Evolutionary conservation across 331 rosid genomes (phyloP).

Genomic region (Pyrus hybrid): DNA sequence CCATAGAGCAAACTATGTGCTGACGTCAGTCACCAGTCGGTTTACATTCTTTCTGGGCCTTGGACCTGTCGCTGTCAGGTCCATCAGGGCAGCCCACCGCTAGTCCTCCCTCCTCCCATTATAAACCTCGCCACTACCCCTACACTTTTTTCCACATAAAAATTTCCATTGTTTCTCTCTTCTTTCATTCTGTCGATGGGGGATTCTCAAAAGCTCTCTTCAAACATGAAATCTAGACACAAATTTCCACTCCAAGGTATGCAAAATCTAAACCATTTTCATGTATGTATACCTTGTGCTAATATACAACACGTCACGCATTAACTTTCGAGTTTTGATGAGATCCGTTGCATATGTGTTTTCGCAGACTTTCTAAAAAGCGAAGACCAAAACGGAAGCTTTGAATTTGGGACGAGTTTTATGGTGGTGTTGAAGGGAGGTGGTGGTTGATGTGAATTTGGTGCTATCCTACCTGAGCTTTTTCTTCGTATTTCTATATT

Average conservation of each 20-base stretch:
- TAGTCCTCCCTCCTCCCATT: slow-evolving; percentile 12
- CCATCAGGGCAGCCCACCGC: slow-evolving; percentile 57
- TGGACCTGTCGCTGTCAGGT: slow-evolving; percentile 38
- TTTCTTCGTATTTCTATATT: slow-evolving; percentile 8
- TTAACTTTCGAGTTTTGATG: too few species aligned
- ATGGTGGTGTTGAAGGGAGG: background rate
- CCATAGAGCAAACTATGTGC: background rate
- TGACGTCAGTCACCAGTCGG: slow-evolving; percentile 31
- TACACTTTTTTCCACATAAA: background rate
- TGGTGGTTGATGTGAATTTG: slow-evolving; percentile 23
- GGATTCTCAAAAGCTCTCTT: background rate
- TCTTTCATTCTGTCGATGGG: slow-evolving; percentile 11
- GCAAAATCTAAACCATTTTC: slow-evolving; percentile 16
- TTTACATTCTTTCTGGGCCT: slow-evolving; percentile 53
- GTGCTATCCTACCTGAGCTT: slow-evolving; percentile 98
- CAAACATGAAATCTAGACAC: slow-evolving; percentile 40
- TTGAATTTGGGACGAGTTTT: slow-evolving; percentile 16
- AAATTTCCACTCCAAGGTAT: slow-evolving; percentile 38
- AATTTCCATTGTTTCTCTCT: background rate
- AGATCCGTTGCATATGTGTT: background rate
- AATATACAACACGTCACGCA: too few species aligned
- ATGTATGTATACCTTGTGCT: too few species aligned
- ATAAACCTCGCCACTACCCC: slow-evolving; percentile 22
- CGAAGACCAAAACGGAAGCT: slow-evolving; percentile 18
- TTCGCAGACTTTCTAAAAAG: background rate